phyloP scores from a whole-genome alignment of 129 eudicot species.

The Flaveria ramosissima region DNA sequence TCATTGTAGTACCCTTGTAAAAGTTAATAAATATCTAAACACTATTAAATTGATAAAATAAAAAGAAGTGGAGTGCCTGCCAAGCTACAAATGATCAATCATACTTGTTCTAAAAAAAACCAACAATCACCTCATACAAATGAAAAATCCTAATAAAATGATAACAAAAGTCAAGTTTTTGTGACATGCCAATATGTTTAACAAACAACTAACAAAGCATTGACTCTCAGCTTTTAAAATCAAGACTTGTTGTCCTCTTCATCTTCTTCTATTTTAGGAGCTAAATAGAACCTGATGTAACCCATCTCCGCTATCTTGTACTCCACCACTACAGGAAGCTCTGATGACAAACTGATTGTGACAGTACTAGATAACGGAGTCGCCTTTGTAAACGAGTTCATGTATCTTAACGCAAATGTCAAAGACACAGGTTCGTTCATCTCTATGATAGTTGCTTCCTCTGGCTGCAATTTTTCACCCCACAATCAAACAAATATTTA shows the following conservation, averaged over 20 bases:
- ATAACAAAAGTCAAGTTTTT: not conserved
- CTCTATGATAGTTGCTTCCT: slow-evolving; percentile 83
- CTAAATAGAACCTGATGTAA: slow-evolving; percentile 75
- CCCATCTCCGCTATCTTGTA: slow-evolving; percentile 98
- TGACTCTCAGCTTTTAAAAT: slow-evolving; percentile 2
- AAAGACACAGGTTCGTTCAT: slow-evolving; percentile 94
- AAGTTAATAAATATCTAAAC: not conserved
- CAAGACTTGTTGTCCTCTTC: slow-evolving; percentile 64
- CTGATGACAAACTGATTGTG: slow-evolving; percentile 79
- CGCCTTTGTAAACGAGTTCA: slow-evolving; percentile 96
- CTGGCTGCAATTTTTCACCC: slow-evolving; percentile 58
- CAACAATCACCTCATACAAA: not conserved
- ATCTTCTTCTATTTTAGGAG: slow-evolving; percentile 94
- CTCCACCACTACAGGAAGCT: slow-evolving; percentile 94
- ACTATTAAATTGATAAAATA: too few relatives aligned
- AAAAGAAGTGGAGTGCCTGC: not conserved
- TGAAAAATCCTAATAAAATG: not conserved
- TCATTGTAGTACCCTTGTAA: not conserved
- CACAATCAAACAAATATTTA: not conserved
- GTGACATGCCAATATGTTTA: not conserved
- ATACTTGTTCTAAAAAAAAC: not conserved
- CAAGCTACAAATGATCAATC: not conserved
- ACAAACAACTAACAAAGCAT: slow-evolving; percentile 18
- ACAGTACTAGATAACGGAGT: slow-evolving; percentile 72
- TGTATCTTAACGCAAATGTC: slow-evolving; percentile 91